phyloP scores from a whole-genome alignment of 169 alveolate genomes.

The Babesia divergens region DNA sequence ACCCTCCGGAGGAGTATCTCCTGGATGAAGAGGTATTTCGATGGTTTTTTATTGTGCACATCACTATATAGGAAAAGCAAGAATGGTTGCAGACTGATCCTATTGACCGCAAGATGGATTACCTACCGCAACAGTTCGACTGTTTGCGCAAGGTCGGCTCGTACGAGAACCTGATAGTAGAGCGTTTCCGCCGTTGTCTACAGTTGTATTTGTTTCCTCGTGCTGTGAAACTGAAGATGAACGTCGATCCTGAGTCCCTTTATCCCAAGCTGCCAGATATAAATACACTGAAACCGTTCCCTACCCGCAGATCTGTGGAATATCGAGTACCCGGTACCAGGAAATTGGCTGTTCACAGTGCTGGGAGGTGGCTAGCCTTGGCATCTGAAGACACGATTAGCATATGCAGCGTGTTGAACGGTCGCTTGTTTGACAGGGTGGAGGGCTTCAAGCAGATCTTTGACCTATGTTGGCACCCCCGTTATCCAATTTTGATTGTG shows the following conservation, averaged over 20 bases:
- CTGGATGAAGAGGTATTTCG: conserved; percentile 45
- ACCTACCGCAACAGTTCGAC: conserved; percentile 81
- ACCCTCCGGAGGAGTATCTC: conserved; percentile 65
- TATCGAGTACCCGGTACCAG: conserved; percentile 12
- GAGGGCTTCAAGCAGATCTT: conserved; percentile 17
- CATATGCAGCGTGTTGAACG: conserved; percentile 31
- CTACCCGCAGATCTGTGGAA: conserved; percentile 42
- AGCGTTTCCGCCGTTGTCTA: conserved; percentile 86
- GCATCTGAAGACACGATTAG: conserved; percentile 1
- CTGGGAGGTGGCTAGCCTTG: conserved; percentile 48
- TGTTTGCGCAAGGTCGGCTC: conserved; percentile 88
- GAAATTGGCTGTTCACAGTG: conserved; percentile 11
- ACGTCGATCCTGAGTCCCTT: conserved; percentile 72
- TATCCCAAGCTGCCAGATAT: conserved; percentile 57
- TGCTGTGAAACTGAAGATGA: conserved; percentile 86
- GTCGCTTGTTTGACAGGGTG: conserved; percentile 25
- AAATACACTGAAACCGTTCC: conserved; percentile 51
- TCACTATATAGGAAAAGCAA: conserved; percentile 32
- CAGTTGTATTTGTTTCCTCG: conserved; percentile 91
- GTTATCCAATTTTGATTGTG: conserved; percentile 31
- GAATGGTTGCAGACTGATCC: conserved; percentile 56
- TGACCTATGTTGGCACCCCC: conserved; percentile 61
- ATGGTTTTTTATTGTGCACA: background rate
- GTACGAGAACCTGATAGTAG: conserved; percentile 77
- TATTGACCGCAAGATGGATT: conserved; percentile 49